Conservation (phyloP, 2,329 filamentous ascomycete genomes). For the Monilinia fructigena region DNA sequence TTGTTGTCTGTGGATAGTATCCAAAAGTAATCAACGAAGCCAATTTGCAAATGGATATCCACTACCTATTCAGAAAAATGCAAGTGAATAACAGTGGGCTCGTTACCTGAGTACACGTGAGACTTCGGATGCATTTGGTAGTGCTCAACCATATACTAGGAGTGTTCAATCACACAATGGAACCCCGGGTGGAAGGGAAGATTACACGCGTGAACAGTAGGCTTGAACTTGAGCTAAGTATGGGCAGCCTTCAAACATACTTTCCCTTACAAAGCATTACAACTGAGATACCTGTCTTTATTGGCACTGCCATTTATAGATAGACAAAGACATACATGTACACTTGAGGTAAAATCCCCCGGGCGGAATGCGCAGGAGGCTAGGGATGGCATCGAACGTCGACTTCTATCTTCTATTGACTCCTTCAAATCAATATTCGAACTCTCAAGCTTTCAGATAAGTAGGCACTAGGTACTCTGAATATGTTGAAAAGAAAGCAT, state of each 20-base stretch:
- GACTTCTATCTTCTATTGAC: not conserved
- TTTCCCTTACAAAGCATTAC: not conserved
- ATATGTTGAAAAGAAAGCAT: not conserved
- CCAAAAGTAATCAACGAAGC: too few species aligned
- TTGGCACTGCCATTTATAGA: not conserved
- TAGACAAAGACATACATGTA: not conserved
- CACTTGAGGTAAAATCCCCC: not conserved
- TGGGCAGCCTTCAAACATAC: too few species aligned
- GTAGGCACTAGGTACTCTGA: too few species aligned
- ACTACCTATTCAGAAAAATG: too few species aligned
- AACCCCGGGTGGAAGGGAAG: constrained; percentile 23
- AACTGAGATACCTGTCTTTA: not conserved
- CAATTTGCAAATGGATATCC: too few species aligned
- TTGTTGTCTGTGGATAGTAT: too few species aligned
- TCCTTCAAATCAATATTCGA: not conserved
- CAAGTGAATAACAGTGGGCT: too few species aligned
- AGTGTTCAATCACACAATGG: not conserved
- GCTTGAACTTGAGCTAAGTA: not conserved
- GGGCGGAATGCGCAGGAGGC: too few species aligned
- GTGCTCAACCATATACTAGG: too few species aligned
- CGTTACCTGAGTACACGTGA: too few species aligned
- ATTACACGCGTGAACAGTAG: not conserved
- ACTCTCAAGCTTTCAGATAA: not conserved
- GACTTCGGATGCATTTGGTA: too few species aligned
- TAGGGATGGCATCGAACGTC: too few species aligned